Evolutionary conservation across 352 stramenopile genomes (phyloP).

Genomic region (Pythium dissimile): DNA sequence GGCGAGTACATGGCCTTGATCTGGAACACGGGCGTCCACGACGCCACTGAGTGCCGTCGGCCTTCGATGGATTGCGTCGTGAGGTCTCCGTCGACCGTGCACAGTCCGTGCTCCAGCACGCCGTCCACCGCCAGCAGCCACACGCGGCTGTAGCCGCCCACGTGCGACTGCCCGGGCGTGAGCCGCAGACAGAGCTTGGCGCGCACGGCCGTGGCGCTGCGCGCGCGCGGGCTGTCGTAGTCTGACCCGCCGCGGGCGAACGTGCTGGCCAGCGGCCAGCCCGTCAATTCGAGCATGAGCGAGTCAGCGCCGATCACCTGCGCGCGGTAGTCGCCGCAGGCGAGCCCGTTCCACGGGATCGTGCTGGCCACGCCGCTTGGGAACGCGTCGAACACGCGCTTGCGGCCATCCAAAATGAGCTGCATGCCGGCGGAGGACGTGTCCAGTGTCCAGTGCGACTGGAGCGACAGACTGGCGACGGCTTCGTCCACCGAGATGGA

Average conservation of each 20-base stretch:
- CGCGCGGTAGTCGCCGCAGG: slow-evolving; percentile 46
- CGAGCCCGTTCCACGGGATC: slow-evolving; percentile 25
- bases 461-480: neutral
- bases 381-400: slow-evolving; percentile 38
- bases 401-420: slow-evolving; percentile 38
- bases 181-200: slow-evolving; percentile 16
- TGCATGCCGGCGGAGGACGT: slow-evolving; percentile 17
- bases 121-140: slow-evolving; percentile 7
- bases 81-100: neutral
- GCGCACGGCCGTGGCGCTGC: neutral
- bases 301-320: slow-evolving; percentile 24
- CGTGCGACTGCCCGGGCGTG: neutral
- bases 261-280: slow-evolving; percentile 16
- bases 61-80: neutral
- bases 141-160: neutral
- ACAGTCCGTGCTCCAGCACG: slow-evolving; percentile 6
- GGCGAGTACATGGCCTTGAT: slow-evolving; percentile 13
- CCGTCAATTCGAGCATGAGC: slow-evolving; percentile 38
- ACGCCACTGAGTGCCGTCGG: neutral
- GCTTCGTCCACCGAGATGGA: slow-evolving; percentile 21
- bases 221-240: neutral
- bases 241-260: too few relatives aligned
- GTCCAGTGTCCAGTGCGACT: slow-evolving; percentile 4
- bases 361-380: slow-evolving; percentile 42
- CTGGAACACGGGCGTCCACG: slow-evolving; percentile 11